Percentiles rank a stretch among this genome's conserved stretches.
phyloP scores from a whole-genome alignment of 73 alveolate species.

The Paramecium tetraurelia region DNA sequence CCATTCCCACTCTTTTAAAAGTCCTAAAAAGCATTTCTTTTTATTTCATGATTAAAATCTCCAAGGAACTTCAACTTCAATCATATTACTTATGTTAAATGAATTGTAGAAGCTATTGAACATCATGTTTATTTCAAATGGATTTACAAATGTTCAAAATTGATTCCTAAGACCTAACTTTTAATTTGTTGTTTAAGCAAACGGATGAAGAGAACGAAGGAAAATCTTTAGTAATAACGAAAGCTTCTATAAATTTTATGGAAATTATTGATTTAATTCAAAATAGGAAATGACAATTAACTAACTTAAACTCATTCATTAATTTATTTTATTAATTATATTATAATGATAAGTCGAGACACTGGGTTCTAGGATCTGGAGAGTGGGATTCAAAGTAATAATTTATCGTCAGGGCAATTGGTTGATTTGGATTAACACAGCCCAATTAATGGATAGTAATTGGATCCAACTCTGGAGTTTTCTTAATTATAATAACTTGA shows the following conservation, averaged over 20 bases:
- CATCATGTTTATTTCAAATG: too few species aligned
- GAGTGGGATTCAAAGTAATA: conserved; percentile 44
- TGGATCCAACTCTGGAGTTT: conserved; percentile 37
- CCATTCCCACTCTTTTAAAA: too few species aligned
- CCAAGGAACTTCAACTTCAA: background rate
- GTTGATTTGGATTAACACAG: conserved; percentile 29
- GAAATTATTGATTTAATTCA: background rate
- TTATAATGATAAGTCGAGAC: background rate
- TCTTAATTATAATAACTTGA: background rate
- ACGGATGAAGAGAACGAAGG: background rate
- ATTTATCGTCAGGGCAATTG: conserved; percentile 22
- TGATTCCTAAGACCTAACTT: too few species aligned
- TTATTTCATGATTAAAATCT: too few species aligned
- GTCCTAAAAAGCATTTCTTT: too few species aligned
- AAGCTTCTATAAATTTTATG: background rate
- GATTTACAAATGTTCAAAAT: too few species aligned
- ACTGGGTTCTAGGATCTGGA: conserved; percentile 39
- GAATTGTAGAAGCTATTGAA: too few species aligned
- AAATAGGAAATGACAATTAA: background rate
- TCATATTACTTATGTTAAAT: too few species aligned
- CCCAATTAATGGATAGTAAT: background rate
- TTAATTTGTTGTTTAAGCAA: too few species aligned
- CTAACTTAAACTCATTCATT: background rate
- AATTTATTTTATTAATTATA: background rate
- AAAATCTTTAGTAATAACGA: background rate